These are phyloP conservation scores for Suillus paluster DNA, from an alignment of 768 basidiomycete species.

Conservation along the genomic window DNA sequence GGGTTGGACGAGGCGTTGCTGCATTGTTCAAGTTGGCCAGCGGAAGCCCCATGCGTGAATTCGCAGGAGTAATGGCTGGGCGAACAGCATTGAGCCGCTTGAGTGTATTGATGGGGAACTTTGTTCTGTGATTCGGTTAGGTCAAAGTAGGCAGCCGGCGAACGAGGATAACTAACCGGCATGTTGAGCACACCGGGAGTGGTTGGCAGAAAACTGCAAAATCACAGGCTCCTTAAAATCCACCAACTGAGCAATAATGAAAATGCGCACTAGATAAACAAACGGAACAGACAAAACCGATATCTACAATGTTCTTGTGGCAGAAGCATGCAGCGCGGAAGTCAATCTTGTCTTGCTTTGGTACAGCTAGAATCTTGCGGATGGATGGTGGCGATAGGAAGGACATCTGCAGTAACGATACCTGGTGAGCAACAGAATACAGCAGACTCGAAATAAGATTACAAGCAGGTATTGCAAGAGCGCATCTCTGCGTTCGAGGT, in stretches of 20 bases:
- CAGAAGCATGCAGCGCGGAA: conserved; percentile 99
- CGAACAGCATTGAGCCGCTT: conserved; percentile 75
- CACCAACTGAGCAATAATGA: conserved; percentile 13
- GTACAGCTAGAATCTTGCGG: conserved; percentile 77
- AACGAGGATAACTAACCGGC: conserved; percentile 62
- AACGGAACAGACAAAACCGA: conserved; percentile 98
- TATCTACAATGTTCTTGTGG: conserved; percentile 94
- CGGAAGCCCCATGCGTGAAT: conserved; percentile 35
- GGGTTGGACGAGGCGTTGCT: conserved; percentile 25
- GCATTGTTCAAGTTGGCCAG: conserved; percentile 40
- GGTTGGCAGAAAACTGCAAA: conserved; percentile 89
- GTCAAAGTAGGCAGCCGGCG: conserved; percentile 7
- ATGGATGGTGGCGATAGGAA: conserved; percentile 75
- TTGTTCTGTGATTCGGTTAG: conserved; percentile 59
- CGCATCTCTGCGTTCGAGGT: conserved; percentile 77
- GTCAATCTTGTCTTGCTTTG: conserved; percentile 94
- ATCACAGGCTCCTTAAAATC: conserved; percentile 5
- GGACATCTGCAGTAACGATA: conserved; percentile 66
- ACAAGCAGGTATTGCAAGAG: conserved; percentile 93
- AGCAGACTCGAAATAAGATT: conserved; percentile 21
- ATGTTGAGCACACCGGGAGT: conserved; percentile 91
- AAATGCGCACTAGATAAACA: conserved; percentile 86
- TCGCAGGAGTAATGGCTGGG: conserved; percentile 39
- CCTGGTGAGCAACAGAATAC: conserved; percentile 8
- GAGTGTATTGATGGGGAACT: conserved; percentile 93